Base-by-base conservation (phyloP, 2,329 filamentous ascomycete genomes). In the Whalleya microplaca region DNA sequence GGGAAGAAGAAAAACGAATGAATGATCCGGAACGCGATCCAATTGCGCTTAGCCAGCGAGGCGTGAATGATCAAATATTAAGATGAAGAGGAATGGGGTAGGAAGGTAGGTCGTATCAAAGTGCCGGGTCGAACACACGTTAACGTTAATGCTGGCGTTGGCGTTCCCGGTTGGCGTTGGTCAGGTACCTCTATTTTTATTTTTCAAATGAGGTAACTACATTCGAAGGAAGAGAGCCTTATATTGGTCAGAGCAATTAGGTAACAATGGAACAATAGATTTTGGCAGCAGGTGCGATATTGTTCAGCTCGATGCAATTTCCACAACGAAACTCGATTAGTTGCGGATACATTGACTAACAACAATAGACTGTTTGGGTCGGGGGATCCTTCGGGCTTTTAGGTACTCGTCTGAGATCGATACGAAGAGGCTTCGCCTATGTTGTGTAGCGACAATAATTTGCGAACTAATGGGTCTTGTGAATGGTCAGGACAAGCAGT, bases 401-500 rank as follows among this genome's bases (percentile, higher is more conserved):
- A n/a, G 37, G 45, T 52, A 40, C 21, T 29, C 41, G 20, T 27
- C 18, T 43, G 43, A 21, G 45, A 37, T 46, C 32, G 59, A 65
- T 67, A 65, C 64, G 61, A 62, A 58, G 41, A 40, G 45, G 57
- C 60, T 57, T 58, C 55, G 51, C n/a, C 44, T 21, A 58, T 50
- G 56, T 47, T 55, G 51, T 61, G 58, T 53, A 62, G 49, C 51
- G 50, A 56, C 51, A 51, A 48, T 46, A 55, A 41, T 52, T 45
- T 48, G 47, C 48, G 27, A 45, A 45, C 56, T 19, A 61, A 59
- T 54, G 41, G 44, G 23, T 45, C 44, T 47, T 44, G 23, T 32
- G 23, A 23, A n/a, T n/a, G n/a, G n/a, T n/a, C n/a, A n/a, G 23
- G 40, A 62, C 45, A 43, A 27, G 41, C 41, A 47, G 49, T 61